Evolutionary conservation across 176 grass and related monocot genomes (phyloP).

Genomic region (Thalia dealbata): DNA sequence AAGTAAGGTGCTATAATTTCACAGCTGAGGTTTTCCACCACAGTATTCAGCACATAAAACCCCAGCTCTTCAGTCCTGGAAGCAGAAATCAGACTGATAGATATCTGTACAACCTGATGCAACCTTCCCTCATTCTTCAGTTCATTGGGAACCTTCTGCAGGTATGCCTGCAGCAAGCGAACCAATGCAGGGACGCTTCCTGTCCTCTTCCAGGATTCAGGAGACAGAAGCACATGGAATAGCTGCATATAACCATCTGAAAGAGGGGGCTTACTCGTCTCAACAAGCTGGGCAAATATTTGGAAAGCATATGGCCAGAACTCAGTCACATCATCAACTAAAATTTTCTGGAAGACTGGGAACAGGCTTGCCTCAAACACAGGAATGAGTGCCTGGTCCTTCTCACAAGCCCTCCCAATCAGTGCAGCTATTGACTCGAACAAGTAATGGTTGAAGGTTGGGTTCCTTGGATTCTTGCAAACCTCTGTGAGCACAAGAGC

Average conservation of each 20-base stretch:
- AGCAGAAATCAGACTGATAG: constrained; percentile 38
- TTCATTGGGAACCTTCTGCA: constrained; percentile 92
- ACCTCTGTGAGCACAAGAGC: constrained; percentile 60
- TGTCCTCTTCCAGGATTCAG: constrained; percentile 72
- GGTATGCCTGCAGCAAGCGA: constrained; percentile 68
- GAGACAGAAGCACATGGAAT: constrained; percentile 69
- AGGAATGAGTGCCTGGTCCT: constrained; percentile 48
- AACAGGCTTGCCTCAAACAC: constrained; percentile 71
- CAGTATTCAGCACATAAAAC: constrained; percentile 85
- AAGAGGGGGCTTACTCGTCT: constrained; percentile 63
- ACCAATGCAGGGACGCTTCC: constrained; percentile 82
- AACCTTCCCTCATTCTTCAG: constrained; percentile 74
- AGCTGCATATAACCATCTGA: constrained; percentile 83
- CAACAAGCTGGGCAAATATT: constrained; percentile 86
- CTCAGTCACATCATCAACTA: constrained; percentile 85
- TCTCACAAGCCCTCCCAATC: constrained; percentile 52
- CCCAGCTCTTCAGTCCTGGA: constrained; percentile 75
- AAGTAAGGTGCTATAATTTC: constrained; percentile 71
- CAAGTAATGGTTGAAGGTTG: constrained; percentile 91
- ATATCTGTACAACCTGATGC: constrained; percentile 57
- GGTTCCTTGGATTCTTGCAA: constrained; percentile 93
- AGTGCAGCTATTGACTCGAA: constrained; percentile 87
- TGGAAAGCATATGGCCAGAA: constrained; percentile 97
- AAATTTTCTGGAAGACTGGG: constrained; percentile 80
- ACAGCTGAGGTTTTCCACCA: constrained; percentile 71